Evolutionary conservation across 352 stramenopile genomes (phyloP), one percentile per base, ranked within the genome.

Genomic region (Plasmopara halstedii): DNA sequence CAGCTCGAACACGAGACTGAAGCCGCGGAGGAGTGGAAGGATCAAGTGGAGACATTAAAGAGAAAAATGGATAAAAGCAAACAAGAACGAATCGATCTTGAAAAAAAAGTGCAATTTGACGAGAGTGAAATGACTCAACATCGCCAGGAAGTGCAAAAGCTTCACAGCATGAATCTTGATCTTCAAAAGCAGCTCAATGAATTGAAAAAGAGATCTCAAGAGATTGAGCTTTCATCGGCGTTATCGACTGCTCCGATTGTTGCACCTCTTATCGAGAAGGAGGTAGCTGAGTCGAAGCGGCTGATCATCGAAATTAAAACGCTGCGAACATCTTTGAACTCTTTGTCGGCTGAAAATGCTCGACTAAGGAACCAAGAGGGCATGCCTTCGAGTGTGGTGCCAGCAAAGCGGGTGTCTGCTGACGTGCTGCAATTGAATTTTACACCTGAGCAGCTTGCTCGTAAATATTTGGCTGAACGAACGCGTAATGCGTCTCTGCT

Each of bases 391-490:
- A 70, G 44, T 44, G 45, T 66, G 22, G 40, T 36, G 17, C 59
- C 64, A 25, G 70, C 64, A 25, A 86, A 86, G 44, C 64, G 73
- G 17, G 60, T 85, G 18, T 88, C 76, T 27, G 60, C 76, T 35
- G 76, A 85, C 32, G 39, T 88, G 17, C 50, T 88, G 39, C 74
- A 73, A 48, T 53, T 76, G 37, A 88, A 81, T 33, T 86, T 73
- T 29, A 81, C 62, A 2, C 42, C 70, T 7, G 70, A 86, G 19
- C 70, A 89, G 38, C 70, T 93, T 29, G 75, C 89, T 0, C 76
- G 86, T 23, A 95, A 96, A 54, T 90, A 95, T 29, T 38, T 97
- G 14, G 62, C 84, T 2, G 88, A 97, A 58, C 70, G 78, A 31
- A 83, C 70, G 1, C 73, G 81, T 6, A 93, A 90, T 26, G 81